Evolutionary conservation across 768 basidiomycete species (phyloP).

Genomic region (Rubroboletus pulcherrimus): DNA sequence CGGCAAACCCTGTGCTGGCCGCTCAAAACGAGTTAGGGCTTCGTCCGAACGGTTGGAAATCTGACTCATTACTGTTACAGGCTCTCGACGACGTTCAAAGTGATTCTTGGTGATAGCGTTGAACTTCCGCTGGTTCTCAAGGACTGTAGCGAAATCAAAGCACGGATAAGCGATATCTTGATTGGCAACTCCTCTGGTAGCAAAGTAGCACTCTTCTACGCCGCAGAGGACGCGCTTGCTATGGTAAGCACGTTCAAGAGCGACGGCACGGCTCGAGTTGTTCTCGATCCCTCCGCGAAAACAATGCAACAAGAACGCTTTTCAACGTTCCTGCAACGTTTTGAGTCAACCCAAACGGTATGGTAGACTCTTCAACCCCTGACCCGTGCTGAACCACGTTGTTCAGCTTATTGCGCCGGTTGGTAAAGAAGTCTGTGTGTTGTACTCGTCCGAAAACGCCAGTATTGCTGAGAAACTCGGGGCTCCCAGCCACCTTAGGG

Average conservation of each 20-base stretch:
- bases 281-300: slow-evolving; percentile 38
- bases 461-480: slow-evolving; percentile 48
- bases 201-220: slow-evolving; percentile 62
- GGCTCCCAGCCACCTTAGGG: slow-evolving; percentile 43
- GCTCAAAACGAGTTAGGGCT: slow-evolving; percentile 20
- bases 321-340: slow-evolving; percentile 43
- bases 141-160: slow-evolving; percentile 34
- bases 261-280: slow-evolving; percentile 47
- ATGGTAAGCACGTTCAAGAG: slow-evolving; percentile 53
- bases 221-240: slow-evolving; percentile 40
- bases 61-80: slow-evolving; percentile 14
- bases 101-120: slow-evolving; percentile 50
- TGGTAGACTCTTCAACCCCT: slow-evolving; percentile 11
- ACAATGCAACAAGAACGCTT: slow-evolving; percentile 46
- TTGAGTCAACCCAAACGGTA: slow-evolving; percentile 54
- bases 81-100: slow-evolving; percentile 35
- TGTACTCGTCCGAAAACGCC: slow-evolving; percentile 53
- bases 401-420: slow-evolving; percentile 55
- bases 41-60: not conserved
- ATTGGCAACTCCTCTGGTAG: slow-evolving; percentile 36
- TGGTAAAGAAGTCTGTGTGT: slow-evolving; percentile 49
- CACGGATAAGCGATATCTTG: slow-evolving; percentile 36
- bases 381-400: not conserved
- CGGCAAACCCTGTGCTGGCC: not conserved
- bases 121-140: slow-evolving; percentile 48